Base-by-base conservation (phyloP, 306 rosid species). In the Dryas drummondii region DNA sequence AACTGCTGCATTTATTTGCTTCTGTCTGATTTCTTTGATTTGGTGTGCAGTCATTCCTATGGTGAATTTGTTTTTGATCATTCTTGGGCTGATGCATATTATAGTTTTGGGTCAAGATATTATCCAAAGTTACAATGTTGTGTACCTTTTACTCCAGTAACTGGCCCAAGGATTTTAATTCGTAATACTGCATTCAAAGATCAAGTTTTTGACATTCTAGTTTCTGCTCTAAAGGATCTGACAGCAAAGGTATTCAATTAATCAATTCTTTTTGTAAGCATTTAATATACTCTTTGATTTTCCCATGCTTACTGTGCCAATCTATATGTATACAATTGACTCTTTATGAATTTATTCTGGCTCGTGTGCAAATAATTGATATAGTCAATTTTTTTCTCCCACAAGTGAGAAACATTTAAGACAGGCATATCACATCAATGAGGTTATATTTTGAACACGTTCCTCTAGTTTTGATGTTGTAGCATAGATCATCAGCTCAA, bases 31-130 rank as follows among this genome's bases (percentile, higher is more conserved):
- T 47, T 61, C 48, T 66, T 58, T 73, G 48, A 12, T 63, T 72
- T 79, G 68, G 17, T 67, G 27, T 86, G 86, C 91, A 89, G 88
- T 78, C 98, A 94, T 79, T 94, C 98, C 12, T 90, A 94, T 45
- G 97, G 98, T 14, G 98, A 94, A 88, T 94, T 94, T 85, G 96
- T 94, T 67, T 94, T 94, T 51, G 98, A 94, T 84, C 97, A 94
- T 83, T 86, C 98, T 44, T 94, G 98, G 98, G 97, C 98, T 22
- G 94, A 91, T 79, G 98, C 98, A 9, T 91, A 90, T 72, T 80
- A 88, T 72, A 77, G 89, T 65, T 88, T 87, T 54, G 98, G 96
- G 6, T 78, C 86, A 49, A 81, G 86, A 64, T 94, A 94, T 75
- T 94, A 94, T 76, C 98, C 98, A 9, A 94, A 94, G 79, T 76